These are phyloP conservation scores for Phyllosticta ampelicida DNA, from an alignment of 2,329 filamentous ascomycete genomes.

Conservation along the genomic window DNA sequence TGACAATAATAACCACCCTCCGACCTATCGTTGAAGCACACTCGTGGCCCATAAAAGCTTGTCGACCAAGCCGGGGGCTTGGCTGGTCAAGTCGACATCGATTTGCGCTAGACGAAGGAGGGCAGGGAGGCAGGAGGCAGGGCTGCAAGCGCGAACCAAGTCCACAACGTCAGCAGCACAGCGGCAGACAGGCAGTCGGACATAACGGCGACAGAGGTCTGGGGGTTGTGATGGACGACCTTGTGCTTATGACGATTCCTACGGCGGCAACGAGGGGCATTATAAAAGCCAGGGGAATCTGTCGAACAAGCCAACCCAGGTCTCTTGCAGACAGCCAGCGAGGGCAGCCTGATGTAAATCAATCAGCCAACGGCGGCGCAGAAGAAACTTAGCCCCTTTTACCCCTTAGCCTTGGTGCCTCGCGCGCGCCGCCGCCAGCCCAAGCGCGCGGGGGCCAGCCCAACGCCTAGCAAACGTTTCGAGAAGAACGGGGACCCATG, in stretches of 20 bases:
- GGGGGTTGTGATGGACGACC: no score
- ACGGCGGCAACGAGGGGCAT: background rate
- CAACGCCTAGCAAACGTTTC: conserved; percentile 10
- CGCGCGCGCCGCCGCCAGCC: no score
- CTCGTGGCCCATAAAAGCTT: background rate
- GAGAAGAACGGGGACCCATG: conserved; percentile 6
- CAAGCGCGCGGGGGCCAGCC: conserved; percentile 1
- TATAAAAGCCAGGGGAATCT: background rate
- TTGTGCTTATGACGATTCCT: no score
- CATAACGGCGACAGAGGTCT: background rate
- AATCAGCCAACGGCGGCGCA: conserved; percentile 4
- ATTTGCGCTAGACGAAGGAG: background rate
- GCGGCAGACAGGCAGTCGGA: background rate
- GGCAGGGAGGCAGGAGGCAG: background rate
- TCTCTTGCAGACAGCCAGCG: background rate
- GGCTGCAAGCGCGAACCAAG: background rate
- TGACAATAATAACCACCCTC: no score
- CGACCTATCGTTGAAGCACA: background rate
- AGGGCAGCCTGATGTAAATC: conserved; percentile 9
- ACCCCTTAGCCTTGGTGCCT: background rate
- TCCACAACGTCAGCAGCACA: background rate
- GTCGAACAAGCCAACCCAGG: background rate
- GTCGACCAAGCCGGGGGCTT: background rate
- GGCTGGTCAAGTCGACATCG: background rate
- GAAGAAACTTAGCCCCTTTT: background rate